These are phyloP conservation scores for Sporothrix brunneoviolacea DNA, from an alignment of 2,329 filamentous ascomycete genomes.

Conservation along the genomic window DNA sequence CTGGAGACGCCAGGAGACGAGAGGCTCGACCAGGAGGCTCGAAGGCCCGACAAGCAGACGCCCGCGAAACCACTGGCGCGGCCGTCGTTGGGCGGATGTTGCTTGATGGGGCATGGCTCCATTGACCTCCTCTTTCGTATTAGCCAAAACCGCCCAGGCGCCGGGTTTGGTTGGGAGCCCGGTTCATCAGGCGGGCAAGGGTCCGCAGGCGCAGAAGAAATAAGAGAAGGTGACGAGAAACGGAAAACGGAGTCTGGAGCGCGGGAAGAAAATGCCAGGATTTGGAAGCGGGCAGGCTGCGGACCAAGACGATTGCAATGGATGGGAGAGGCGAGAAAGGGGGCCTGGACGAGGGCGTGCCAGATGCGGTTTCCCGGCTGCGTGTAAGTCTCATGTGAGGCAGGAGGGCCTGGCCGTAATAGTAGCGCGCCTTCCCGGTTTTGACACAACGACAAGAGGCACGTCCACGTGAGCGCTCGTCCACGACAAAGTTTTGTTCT, in stretches of 20 bases:
- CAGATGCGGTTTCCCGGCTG: constrained; percentile 10
- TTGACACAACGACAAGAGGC: not conserved
- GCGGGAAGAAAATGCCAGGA: not conserved
- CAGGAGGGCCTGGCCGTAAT: constrained; percentile 4
- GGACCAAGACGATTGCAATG: too few relatives aligned
- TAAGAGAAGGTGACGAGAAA: not conserved
- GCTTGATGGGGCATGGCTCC: not conserved
- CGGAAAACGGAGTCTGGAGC: not conserved
- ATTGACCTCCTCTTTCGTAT: constrained; percentile 3
- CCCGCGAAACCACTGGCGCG: not conserved
- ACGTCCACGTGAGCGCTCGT: not conserved
- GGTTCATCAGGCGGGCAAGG: constrained; percentile 10
- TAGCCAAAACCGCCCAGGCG: constrained; percentile 7
- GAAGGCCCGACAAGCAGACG: not conserved
- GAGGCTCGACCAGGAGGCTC: not conserved
- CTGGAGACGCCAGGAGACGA: constrained; percentile 4
- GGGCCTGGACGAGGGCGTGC: not conserved
- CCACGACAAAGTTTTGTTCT: too few relatives aligned
- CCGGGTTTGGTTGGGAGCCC: constrained; percentile 9
- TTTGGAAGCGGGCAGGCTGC: constrained; percentile 3
- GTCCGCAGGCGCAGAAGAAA: not conserved
- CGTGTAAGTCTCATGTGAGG: constrained; percentile 11
- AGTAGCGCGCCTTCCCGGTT: constrained; percentile 7
- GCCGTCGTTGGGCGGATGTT: not conserved
- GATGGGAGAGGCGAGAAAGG: too few relatives aligned